Evolutionary conservation across 495 filamentous ascomycete genomes (phyloP).

Genomic region (Astrocystis sublimbata): DNA sequence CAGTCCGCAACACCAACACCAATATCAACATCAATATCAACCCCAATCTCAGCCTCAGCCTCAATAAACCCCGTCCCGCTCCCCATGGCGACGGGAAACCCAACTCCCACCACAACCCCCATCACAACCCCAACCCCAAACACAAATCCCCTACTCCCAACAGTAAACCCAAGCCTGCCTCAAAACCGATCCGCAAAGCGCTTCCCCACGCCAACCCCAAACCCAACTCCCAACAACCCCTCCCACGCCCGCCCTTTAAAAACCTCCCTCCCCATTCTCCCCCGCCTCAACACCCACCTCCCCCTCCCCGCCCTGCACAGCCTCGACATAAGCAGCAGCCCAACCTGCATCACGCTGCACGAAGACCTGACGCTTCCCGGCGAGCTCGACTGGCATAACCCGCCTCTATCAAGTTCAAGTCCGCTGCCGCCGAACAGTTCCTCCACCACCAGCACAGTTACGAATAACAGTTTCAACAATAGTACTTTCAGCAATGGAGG

Average conservation of each 20-base stretch:
- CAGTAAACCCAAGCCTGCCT: no score
- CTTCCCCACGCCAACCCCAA: not conserved
- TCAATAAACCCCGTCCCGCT: no score
- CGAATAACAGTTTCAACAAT: no score
- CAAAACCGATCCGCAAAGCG: no score
- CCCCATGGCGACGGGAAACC: no score
- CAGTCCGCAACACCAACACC: no score
- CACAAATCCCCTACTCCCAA: no score
- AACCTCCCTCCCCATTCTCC: not conserved
- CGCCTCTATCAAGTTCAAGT: not conserved
- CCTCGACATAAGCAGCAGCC: constrained; percentile 14
- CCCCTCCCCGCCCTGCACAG: not conserved
- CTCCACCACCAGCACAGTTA: no score
- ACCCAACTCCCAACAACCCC: not conserved
- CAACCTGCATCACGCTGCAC: constrained; percentile 13
- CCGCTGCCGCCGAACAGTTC: no score
- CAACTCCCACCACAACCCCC: no score
- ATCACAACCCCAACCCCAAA: no score
- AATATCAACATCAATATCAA: not conserved
- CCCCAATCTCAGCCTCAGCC: not conserved
- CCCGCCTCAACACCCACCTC: constrained; percentile 4
- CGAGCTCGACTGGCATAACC: constrained; percentile 15
- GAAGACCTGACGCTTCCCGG: constrained; percentile 12
- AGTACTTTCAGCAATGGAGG: no score
- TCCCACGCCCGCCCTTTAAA: not conserved